Conservation (phyloP, 805 yeast genomes). For the Cyberlindnera americana region DNA sequence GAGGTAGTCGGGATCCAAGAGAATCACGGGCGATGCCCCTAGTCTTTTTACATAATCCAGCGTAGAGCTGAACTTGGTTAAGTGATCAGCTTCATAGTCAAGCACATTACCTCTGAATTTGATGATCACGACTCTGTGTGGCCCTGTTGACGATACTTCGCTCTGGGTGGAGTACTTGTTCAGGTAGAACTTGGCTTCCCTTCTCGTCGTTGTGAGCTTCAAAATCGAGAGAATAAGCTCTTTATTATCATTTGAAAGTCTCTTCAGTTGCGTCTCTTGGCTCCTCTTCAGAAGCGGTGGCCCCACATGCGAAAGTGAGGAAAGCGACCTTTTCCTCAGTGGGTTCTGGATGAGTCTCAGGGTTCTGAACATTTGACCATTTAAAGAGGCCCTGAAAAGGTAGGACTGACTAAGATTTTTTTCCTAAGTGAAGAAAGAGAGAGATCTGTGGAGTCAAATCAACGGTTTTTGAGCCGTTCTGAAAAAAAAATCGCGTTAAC, state of each 20-base stretch:
- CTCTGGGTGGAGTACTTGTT: constrained; percentile 54
- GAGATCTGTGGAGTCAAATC: no score
- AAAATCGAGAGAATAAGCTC: constrained; percentile 80
- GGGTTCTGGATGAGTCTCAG: no score
- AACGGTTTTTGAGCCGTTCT: no score
- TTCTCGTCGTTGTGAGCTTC: constrained; percentile 86
- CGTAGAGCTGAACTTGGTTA: constrained; percentile 18
- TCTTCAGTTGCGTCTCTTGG: constrained; percentile 16
- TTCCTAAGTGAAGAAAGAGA: no score
- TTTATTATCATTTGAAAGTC: constrained; percentile 42
- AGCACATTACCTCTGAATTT: constrained; percentile 27
- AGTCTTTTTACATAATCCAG: constrained; percentile 22
- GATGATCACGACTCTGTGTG: constrained; percentile 26
- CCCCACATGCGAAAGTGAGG: constrained; percentile 7
- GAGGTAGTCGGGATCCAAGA: constrained; percentile 26
- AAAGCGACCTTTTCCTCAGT: not conserved
- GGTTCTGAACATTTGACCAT: no score
- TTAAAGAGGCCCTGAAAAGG: no score
- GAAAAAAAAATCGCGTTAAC: no score
- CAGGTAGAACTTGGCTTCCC: constrained; percentile 84
- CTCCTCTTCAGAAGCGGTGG: constrained; percentile 5
- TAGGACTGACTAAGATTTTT: no score
- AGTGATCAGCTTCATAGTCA: constrained; percentile 13
- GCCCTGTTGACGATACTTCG: constrained; percentile 27
- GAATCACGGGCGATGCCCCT: constrained; percentile 22